These are phyloP conservation scores for Microstegium vimineum DNA, from an alignment of 176 grass and related monocot species.

Conservation along the genomic window DNA sequence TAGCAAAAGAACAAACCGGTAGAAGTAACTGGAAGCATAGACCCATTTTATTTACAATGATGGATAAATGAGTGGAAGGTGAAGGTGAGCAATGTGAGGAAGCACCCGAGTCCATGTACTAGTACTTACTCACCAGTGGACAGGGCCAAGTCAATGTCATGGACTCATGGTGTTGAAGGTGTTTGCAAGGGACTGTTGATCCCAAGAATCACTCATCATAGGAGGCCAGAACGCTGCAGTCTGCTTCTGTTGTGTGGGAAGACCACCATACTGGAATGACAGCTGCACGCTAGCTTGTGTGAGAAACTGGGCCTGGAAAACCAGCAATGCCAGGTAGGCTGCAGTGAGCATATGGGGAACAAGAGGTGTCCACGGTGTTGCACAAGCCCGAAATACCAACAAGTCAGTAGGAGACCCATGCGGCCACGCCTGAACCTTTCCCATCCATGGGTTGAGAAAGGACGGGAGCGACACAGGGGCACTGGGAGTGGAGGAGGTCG, in stretches of 20 bases:
- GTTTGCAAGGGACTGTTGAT: too few species aligned
- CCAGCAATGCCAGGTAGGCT: background rate
- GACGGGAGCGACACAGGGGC: background rate
- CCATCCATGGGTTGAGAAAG: background rate
- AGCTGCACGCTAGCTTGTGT: background rate
- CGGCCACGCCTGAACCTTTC: background rate
- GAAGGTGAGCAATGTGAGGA: too few species aligned
- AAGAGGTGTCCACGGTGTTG: background rate
- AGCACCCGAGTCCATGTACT: too few species aligned
- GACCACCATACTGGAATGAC: background rate
- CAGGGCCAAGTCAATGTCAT: too few species aligned
- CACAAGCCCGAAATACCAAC: background rate
- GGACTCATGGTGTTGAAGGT: too few species aligned
- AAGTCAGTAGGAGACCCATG: background rate
- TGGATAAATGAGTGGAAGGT: too few species aligned
- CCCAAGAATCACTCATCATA: too few species aligned
- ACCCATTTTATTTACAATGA: too few species aligned
- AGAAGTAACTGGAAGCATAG: too few species aligned
- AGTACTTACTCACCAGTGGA: too few species aligned
- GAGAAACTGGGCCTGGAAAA: background rate
- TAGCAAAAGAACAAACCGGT: too few species aligned
- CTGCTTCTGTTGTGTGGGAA: background rate
- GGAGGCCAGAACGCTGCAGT: too few species aligned
- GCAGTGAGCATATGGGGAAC: background rate
- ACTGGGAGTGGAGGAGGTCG: background rate